Evolutionary conservation across 345 rosid species (phyloP).

Genomic region (Microthlaspi erraticum): DNA sequence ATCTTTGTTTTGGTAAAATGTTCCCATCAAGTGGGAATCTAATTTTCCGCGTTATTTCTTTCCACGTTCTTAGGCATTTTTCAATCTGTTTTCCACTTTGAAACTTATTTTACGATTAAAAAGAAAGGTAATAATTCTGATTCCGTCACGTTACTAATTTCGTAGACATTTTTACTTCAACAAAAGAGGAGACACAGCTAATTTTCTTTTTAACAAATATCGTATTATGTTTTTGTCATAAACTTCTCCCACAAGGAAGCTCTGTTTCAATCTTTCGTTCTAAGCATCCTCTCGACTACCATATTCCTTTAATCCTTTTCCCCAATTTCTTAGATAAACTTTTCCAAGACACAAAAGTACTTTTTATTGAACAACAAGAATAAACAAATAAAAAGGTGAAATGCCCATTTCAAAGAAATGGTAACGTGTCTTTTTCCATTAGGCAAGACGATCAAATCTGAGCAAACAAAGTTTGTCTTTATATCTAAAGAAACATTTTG

Average conservation of each 20-base stretch:
- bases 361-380: background rate
- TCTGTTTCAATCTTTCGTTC: conserved; percentile 18
- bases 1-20: conserved; percentile 21
- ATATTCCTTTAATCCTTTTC: conserved; percentile 2
- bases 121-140: conserved; percentile 1
- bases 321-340: background rate
- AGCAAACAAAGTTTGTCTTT: conserved; percentile 37
- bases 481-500: conserved; percentile 32
- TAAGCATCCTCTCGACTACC: conserved; percentile 25
- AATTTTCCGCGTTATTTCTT: conserved; percentile 34
- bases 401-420: conserved; percentile 44
- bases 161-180: background rate
- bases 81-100: conserved; percentile 40
- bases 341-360: conserved; percentile 13
- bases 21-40: conserved; percentile 35
- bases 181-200: background rate
- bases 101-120: conserved; percentile 25
- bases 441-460: conserved; percentile 37
- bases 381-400: conserved; percentile 43
- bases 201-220: background rate
- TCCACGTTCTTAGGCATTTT: conserved; percentile 28
- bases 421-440: conserved; percentile 52
- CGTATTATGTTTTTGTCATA: background rate
- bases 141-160: conserved; percentile 12
- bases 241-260: conserved; percentile 28